Conservation (phyloP, 2,329 filamentous ascomycete genomes). For the Ophiostoma populinum region DNA sequence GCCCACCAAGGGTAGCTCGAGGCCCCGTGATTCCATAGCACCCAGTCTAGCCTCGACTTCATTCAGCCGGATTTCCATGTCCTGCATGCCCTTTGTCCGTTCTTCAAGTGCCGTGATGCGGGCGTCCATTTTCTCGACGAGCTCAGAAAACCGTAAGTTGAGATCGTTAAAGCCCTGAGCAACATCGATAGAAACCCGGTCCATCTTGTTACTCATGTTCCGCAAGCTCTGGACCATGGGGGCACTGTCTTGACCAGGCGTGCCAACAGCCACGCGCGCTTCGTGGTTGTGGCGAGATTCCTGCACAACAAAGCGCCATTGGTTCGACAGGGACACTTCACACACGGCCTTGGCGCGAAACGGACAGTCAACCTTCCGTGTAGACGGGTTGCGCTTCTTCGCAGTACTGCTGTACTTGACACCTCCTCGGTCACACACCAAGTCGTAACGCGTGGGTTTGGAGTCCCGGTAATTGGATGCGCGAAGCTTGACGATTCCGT, state of each 20-base stretch:
- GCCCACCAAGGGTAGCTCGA: conserved; percentile 22
- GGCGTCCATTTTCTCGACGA: conserved; percentile 33
- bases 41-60: conserved; percentile 21
- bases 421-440: conserved; percentile 45
- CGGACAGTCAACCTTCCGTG: conserved; percentile 45
- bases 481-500: conserved; percentile 44
- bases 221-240: conserved; percentile 40
- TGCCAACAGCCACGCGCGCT: conserved; percentile 34
- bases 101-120: conserved; percentile 36
- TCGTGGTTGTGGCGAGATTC: conserved; percentile 45
- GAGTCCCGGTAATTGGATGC: conserved; percentile 47
- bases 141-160: conserved; percentile 30
- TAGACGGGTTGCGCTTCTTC: conserved; percentile 46
- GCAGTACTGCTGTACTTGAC: conserved; percentile 49
- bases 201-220: conserved; percentile 40
- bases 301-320: conserved; percentile 47
- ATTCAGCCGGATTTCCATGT: conserved; percentile 15
- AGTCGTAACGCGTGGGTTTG: conserved; percentile 43
- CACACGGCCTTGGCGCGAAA: conserved; percentile 47
- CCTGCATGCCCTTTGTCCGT: conserved; percentile 10
- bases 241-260: conserved; percentile 38
- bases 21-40: conserved; percentile 20
- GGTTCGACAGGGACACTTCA: conserved; percentile 43
- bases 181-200: conserved; percentile 40
- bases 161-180: conserved; percentile 33